Conservation (phyloP, 1,284 basidiomycete genomes). For the Puccinia brachypodii region DNA sequence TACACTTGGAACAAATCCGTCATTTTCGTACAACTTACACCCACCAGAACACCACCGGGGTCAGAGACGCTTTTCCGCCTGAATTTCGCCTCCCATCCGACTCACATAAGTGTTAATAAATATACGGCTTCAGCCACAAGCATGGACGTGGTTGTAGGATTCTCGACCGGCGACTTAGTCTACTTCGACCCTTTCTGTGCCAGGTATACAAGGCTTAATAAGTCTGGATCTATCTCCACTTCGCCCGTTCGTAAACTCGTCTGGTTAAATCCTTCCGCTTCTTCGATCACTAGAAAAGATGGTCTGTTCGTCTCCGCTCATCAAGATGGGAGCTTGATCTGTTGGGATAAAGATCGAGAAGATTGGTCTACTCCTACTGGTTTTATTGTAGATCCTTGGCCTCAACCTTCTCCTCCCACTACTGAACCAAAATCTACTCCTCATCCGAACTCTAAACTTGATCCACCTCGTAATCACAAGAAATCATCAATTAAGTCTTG, state of each 20-base stretch:
- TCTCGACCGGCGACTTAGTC: slow-evolving; percentile 84
- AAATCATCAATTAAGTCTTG: neutral
- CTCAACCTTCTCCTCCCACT: neutral
- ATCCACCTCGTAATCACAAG: neutral
- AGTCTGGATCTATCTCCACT: slow-evolving; percentile 53
- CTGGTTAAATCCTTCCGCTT: slow-evolving; percentile 56
- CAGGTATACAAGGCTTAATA: slow-evolving; percentile 56
- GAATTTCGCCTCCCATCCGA: slow-evolving; percentile 79
- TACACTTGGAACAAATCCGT: slow-evolving; percentile 53
- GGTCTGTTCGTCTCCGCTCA: slow-evolving; percentile 29
- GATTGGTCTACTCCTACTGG: slow-evolving; percentile 31
- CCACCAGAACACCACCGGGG: slow-evolving; percentile 60
- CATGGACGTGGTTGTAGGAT: slow-evolving; percentile 88
- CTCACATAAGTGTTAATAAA: slow-evolving; percentile 81
- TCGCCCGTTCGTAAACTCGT: slow-evolving; percentile 54
- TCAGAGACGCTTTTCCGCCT: slow-evolving; percentile 77
- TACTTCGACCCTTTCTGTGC: slow-evolving; percentile 65
- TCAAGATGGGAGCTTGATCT: slow-evolving; percentile 29
- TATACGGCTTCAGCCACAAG: slow-evolving; percentile 73
- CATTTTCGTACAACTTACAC: slow-evolving; percentile 50
- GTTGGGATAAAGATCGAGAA: slow-evolving; percentile 46
- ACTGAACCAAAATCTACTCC: neutral
- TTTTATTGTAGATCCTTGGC: slow-evolving; percentile 14
- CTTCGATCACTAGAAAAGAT: neutral
- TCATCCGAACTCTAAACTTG: neutral